A percentile compares a stretch with the other conserved stretches of the same genome.
These are phyloP conservation scores for Pyrenochaeta sp. DNA, from an alignment of 2,329 filamentous ascomycete species.

Conservation along the genomic window DNA sequence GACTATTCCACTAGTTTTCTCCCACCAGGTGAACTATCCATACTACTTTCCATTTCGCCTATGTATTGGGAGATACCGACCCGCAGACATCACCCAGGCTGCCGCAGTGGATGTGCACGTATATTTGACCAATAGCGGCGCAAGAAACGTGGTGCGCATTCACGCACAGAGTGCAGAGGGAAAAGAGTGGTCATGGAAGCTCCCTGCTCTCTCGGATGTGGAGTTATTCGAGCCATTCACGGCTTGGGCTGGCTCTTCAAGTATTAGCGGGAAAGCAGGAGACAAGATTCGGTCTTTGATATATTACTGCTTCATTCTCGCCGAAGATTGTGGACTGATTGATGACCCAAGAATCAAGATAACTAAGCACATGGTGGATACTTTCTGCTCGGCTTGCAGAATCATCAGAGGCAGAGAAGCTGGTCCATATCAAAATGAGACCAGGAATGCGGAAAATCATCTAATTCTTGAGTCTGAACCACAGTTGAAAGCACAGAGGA, in stretches of 20 bases:
- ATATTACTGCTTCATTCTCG: slow-evolving; percentile 19
- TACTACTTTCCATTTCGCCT: background rate
- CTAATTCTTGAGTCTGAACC: no score
- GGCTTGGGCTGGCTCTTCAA: background rate
- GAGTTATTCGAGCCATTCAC: slow-evolving; percentile 4
- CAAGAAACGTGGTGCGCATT: background rate
- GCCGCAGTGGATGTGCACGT: background rate
- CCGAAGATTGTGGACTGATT: slow-evolving; percentile 17
- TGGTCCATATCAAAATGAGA: no score
- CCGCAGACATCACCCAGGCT: background rate
- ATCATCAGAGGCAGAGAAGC: slow-evolving; percentile 1
- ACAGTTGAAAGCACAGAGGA: no score
- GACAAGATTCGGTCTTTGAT: slow-evolving; percentile 12
- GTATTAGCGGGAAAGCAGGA: background rate
- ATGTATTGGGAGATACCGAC: background rate
- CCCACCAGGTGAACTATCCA: background rate
- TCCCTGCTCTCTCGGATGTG: background rate
- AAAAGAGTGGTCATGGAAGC: background rate
- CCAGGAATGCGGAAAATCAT: no score
- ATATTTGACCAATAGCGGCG: background rate
- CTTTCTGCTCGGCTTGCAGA: slow-evolving; percentile 3
- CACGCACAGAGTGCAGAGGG: background rate
- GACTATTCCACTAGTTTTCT: background rate
- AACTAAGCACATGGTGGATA: slow-evolving; percentile 2
- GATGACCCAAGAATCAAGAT: background rate